These are phyloP conservation scores for Umbelopsis vinacea DNA, from an alignment of 192 early-diverging fungal species.

Conservation along the genomic window DNA sequence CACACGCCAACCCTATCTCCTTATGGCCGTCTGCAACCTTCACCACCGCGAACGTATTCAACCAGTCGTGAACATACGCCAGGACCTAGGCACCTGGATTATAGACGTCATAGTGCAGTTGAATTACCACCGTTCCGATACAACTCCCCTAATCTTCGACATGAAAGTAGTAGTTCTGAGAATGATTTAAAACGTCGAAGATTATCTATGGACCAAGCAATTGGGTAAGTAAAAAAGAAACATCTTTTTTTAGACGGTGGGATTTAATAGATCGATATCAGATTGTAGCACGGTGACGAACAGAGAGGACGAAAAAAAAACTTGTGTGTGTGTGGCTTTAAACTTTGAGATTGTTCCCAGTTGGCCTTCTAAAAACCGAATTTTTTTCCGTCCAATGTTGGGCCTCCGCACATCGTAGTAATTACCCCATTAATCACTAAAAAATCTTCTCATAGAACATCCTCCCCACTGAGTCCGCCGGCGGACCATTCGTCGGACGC, in stretches of 20 bases:
- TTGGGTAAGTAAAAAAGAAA: background rate
- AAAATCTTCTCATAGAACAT: background rate
- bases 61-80: conserved; percentile 9
- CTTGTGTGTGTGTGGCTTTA: background rate
- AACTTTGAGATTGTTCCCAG: background rate
- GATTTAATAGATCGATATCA: background rate
- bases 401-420: background rate
- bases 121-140: conserved; percentile 13
- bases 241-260: background rate
- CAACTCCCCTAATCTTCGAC: background rate
- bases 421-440: too few relatives aligned
- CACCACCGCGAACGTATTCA: background rate
- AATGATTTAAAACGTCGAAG: conserved; percentile 14
- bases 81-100: background rate
- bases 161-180: background rate
- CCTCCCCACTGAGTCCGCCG: conserved; percentile 11
- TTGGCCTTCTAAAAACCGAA: background rate
- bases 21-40: conserved; percentile 1
- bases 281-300: conserved; percentile 9
- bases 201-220: conserved; percentile 18
- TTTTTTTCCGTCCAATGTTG: background rate
- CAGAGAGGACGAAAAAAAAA: background rate
- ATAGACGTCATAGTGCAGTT: conserved; percentile 10
- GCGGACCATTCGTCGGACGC: background rate
- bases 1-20: background rate